These are phyloP conservation scores for Eucalyptus curtisii DNA, from an alignment of 345 rosid species.

Conservation along the genomic window DNA sequence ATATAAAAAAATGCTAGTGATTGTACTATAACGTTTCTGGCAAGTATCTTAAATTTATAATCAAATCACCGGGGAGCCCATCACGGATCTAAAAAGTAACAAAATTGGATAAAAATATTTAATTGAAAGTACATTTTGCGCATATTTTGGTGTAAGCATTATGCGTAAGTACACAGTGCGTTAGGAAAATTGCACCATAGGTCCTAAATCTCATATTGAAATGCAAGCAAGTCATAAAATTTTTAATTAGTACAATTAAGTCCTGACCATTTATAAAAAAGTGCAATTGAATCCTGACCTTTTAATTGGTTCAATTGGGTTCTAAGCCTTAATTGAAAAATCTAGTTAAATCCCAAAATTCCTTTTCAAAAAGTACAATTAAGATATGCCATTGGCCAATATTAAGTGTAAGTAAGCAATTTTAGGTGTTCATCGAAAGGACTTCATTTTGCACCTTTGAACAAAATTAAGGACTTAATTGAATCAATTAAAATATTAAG, in stretches of 20 bases:
- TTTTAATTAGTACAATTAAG: not conserved
- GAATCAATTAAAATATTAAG: not conserved
- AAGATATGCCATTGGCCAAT: not conserved
- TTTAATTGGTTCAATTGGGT: not conserved
- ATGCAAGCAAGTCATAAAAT: not conserved
- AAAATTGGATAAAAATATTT: not conserved
- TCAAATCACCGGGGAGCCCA: not conserved
- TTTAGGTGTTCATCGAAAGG: not conserved
- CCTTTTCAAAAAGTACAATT: not conserved
- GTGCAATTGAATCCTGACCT: not conserved
- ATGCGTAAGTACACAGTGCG: not conserved
- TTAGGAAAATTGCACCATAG: not conserved
- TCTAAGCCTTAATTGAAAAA: not conserved
- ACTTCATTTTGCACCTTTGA: not conserved
- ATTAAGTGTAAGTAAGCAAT: not conserved
- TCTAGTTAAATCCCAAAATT: not conserved
- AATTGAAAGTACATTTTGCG: not conserved
- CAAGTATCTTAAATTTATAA: not conserved
- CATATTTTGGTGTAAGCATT: not conserved
- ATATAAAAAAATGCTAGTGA: not conserved
- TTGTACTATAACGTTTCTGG: not conserved
- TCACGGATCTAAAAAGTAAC: not conserved
- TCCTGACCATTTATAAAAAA: not conserved
- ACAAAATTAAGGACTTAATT: not conserved
- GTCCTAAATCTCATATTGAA: not conserved